Evolutionary conservation across 129 eudicot species (phyloP).

Genomic region (Flaveria trinervia): DNA sequence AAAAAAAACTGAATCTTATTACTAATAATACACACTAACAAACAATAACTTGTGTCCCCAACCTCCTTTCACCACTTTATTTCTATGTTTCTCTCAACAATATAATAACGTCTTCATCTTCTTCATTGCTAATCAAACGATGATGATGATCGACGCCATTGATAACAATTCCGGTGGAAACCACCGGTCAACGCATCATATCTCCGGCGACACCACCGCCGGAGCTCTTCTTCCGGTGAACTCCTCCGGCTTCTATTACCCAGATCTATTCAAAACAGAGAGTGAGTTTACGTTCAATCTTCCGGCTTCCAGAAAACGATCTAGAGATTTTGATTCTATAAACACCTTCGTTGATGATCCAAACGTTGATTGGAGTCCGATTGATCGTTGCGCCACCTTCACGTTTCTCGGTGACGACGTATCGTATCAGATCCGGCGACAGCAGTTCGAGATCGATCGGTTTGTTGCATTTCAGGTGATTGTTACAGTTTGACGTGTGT

Average conservation of each 20-base stretch:
- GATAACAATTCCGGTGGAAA: slow-evolving; percentile 4
- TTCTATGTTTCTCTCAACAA: slow-evolving; percentile 14
- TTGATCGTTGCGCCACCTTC: background rate
- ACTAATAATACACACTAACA: slow-evolving; percentile 17
- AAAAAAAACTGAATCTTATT: too few relatives aligned
- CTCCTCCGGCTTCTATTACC: background rate
- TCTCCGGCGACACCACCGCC: slow-evolving; percentile 13
- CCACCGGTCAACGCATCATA: background rate
- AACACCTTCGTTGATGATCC: background rate
- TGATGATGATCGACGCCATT: background rate
- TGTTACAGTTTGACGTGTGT: background rate
- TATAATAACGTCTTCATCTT: background rate
- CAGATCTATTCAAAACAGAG: slow-evolving; percentile 9
- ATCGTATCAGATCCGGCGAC: slow-evolving; percentile 42
- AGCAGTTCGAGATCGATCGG: slow-evolving; percentile 43
- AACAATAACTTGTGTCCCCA: slow-evolving; percentile 22
- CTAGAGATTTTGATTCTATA: slow-evolving; percentile 6
- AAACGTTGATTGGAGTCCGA: background rate
- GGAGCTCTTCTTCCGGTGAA: slow-evolving; percentile 35
- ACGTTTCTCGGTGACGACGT: slow-evolving; percentile 28
- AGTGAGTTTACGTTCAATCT: slow-evolving; percentile 15
- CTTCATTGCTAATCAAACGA: background rate
- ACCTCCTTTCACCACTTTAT: slow-evolving; percentile 4
- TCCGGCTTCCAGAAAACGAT: slow-evolving; percentile 28
- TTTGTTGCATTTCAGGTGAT: slow-evolving; percentile 53